Percentiles rank a stretch among this genome's conserved stretches.
These are phyloP conservation scores for Podila epigama DNA, from an alignment of 192 early-diverging fungal species.

Conservation along the genomic window DNA sequence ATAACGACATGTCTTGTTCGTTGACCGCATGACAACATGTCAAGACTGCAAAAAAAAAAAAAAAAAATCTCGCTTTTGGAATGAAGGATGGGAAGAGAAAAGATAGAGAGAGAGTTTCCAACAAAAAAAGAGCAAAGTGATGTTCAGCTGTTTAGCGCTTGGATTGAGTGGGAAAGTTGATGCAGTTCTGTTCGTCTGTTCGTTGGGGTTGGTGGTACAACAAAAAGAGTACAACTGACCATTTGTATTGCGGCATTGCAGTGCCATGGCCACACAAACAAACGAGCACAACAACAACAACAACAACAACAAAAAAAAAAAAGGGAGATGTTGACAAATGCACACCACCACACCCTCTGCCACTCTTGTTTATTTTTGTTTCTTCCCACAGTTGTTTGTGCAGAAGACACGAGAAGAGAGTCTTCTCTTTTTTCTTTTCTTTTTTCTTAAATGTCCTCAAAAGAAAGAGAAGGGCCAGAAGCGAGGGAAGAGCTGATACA, in stretches of 20 bases:
- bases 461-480: not conserved
- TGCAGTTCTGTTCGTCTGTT: not conserved
- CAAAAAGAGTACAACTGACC: not conserved
- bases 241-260: too few relatives aligned
- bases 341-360: not conserved
- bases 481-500: not conserved
- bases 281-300: not conserved
- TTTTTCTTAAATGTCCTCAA: slow-evolving; percentile 1
- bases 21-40: too few relatives aligned
- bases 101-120: not conserved
- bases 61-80: too few relatives aligned
- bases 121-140: not conserved
- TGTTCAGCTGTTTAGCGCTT: slow-evolving; percentile 1
- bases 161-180: not conserved
- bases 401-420: too few relatives aligned
- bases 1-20: not conserved
- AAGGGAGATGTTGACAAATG: not conserved
- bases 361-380: not conserved
- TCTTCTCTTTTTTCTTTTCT: too few relatives aligned
- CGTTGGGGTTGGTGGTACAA: not conserved
- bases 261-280: too few relatives aligned
- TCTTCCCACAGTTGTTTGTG: slow-evolving; percentile 3
- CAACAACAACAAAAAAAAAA: not conserved
- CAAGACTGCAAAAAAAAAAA: too few relatives aligned
- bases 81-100: not conserved